A percentile compares a stretch with the other conserved stretches of the same genome.
phyloP scores from a whole-genome alignment of 176 grass and related monocot species.

The Alopecurus myosuroides region DNA sequence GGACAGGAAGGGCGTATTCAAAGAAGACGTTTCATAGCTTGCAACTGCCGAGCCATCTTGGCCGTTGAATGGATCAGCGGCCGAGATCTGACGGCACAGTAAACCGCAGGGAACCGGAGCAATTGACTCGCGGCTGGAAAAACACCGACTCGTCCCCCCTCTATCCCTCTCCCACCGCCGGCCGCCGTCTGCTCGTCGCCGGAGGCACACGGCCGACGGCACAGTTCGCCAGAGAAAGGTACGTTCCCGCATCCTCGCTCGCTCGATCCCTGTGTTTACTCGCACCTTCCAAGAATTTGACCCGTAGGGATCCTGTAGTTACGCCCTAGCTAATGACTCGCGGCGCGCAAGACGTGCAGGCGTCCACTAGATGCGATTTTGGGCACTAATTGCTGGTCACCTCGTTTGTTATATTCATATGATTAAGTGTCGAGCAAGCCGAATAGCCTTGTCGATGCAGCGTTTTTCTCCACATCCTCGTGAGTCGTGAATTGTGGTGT shows the following conservation, averaged over 20 bases:
- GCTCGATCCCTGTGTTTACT: neutral
- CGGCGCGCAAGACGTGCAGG: neutral
- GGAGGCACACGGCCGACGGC: neutral
- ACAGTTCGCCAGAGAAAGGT: neutral
- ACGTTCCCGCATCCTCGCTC: neutral
- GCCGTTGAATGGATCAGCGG: neutral
- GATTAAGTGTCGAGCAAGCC: neutral
- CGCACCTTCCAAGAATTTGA: neutral
- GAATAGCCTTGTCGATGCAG: neutral
- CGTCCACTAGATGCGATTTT: neutral
- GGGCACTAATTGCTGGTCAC: neutral
- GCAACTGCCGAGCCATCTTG: neutral
- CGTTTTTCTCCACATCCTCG: neutral
- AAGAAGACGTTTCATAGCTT: neutral
- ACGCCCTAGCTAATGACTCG: neutral
- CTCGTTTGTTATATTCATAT: neutral
- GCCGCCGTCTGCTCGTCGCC: neutral
- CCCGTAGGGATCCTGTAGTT: neutral
- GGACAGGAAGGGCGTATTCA: neutral
- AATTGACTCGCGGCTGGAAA: neutral
- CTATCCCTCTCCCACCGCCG: neutral
- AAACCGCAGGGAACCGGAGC: neutral
- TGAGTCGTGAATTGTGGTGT: neutral
- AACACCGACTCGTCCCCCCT: neutral
- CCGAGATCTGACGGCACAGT: neutral